Evolutionary conservation across 345 rosid genomes (phyloP).

Genomic region (Stellera chamaejasme): DNA sequence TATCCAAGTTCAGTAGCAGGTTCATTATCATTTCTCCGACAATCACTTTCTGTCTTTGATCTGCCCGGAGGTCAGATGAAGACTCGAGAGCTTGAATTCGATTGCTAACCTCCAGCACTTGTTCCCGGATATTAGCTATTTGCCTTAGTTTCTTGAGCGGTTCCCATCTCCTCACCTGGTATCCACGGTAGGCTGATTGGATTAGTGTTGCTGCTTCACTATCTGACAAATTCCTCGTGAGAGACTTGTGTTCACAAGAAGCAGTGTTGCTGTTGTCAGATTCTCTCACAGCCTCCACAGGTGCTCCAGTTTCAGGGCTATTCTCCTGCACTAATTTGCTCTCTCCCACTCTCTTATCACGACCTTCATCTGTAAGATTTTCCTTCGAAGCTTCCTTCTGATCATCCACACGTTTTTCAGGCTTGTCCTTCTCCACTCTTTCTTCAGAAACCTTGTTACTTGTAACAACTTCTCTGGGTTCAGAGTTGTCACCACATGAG

Average conservation of each 20-base stretch:
- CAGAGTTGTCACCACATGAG: not conserved
- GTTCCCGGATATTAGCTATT: slow-evolving; percentile 37
- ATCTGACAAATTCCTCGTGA: slow-evolving; percentile 22
- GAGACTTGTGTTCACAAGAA: slow-evolving; percentile 1
- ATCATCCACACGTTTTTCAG: not conserved
- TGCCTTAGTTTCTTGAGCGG: slow-evolving; percentile 53
- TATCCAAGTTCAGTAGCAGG: slow-evolving; percentile 49
- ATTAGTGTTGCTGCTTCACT: slow-evolving; percentile 46
- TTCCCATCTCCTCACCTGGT: slow-evolving; percentile 53
- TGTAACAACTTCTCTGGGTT: slow-evolving; percentile 9
- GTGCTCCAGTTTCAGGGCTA: slow-evolving; percentile 1
- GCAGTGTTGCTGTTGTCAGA: not conserved
- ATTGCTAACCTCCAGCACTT: slow-evolving; percentile 36
- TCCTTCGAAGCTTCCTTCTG: slow-evolving; percentile 6
- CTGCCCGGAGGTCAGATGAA: slow-evolving; percentile 15
- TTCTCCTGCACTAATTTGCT: slow-evolving; percentile 2
- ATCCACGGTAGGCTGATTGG: slow-evolving; percentile 59
- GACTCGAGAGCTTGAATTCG: slow-evolving; percentile 33
- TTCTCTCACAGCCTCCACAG: slow-evolving; percentile 1
- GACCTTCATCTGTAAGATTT: not conserved
- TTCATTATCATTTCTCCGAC: slow-evolving; percentile 67
- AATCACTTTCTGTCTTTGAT: slow-evolving; percentile 27
- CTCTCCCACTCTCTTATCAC: not conserved
- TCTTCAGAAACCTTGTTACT: slow-evolving; percentile 11
- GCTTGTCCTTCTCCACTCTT: slow-evolving; percentile 5